Evolutionary conservation across 192 early-diverging fungal genomes (phyloP).

Genomic region (Backusella australiensis): DNA sequence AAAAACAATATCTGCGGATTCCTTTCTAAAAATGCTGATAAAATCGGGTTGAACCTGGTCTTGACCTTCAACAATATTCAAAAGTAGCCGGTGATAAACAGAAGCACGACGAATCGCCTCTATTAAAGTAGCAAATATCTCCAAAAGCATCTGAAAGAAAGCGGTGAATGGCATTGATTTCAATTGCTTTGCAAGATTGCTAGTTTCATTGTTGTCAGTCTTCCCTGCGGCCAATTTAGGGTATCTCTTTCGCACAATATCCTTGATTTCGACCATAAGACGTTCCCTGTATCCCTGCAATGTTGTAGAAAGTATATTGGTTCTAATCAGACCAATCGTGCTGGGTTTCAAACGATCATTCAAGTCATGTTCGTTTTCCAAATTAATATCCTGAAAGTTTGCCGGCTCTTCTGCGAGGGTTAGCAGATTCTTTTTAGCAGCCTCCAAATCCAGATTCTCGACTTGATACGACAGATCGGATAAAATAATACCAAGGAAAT

Average conservation of each 20-base stretch:
- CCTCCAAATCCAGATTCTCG: conserved; percentile 44
- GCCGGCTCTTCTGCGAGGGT: background rate
- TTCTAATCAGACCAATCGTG: conserved; percentile 74
- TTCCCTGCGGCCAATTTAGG: conserved; percentile 32
- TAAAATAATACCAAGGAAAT: conserved; percentile 64
- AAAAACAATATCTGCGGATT: conserved; percentile 44
- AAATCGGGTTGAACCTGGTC: conserved; percentile 21
- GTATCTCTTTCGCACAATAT: conserved; percentile 73
- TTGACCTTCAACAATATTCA: conserved; percentile 61
- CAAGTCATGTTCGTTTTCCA: conserved; percentile 17
- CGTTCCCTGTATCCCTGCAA: conserved; percentile 78
- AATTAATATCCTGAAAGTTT: background rate
- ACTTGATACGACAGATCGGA: conserved; percentile 58
- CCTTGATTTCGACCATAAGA: conserved; percentile 74
- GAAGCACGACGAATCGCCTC: conserved; percentile 69
- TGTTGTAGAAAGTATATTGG: conserved; percentile 62
- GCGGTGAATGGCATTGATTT: conserved; percentile 81
- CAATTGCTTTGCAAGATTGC: conserved; percentile 63
- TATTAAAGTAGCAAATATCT: conserved; percentile 74
- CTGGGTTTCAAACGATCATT: conserved; percentile 63
- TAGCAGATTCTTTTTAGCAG: conserved; percentile 1
- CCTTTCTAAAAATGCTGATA: background rate
- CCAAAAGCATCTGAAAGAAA: conserved; percentile 76
- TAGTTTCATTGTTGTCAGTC: conserved; percentile 1
- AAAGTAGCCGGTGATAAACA: conserved; percentile 70